These are phyloP conservation scores for Boletellus emodensis DNA, from an alignment of 768 basidiomycete genomes.

Conservation along the genomic window DNA sequence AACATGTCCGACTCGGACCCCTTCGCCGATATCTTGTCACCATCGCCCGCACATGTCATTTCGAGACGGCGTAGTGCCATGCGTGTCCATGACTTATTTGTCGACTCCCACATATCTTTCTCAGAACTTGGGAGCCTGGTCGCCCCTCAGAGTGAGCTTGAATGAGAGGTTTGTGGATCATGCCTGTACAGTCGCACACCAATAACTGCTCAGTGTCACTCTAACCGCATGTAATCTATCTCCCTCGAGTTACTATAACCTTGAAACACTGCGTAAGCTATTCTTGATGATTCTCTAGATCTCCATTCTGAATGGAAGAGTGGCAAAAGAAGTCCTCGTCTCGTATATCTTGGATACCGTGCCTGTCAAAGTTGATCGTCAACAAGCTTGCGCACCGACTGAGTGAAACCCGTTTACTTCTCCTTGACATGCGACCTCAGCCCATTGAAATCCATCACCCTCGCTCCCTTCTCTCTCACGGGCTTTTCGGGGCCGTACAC, in stretches of 20 bases:
- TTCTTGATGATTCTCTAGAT: too few relatives aligned
- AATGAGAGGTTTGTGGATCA: background rate
- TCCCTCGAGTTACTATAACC: background rate
- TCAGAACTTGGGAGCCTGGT: slow-evolving; percentile 25
- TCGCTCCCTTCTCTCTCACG: slow-evolving; percentile 5
- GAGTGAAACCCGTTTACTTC: slow-evolving; percentile 41
- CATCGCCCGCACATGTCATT: slow-evolving; percentile 5
- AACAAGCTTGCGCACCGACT: background rate
- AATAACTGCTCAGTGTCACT: too few relatives aligned
- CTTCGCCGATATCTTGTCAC: slow-evolving; percentile 19
- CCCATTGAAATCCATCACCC: slow-evolving; percentile 49
- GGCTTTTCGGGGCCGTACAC: background rate
- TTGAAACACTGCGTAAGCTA: background rate
- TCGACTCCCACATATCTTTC: slow-evolving; percentile 25
- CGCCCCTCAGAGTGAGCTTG: slow-evolving; percentile 2
- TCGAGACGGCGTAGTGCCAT: slow-evolving; percentile 13
- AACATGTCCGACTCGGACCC: slow-evolving; percentile 9
- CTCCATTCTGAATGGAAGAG: background rate
- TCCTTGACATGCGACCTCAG: slow-evolving; percentile 59
- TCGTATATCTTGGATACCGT: slow-evolving; percentile 40
- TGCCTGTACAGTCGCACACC: background rate
- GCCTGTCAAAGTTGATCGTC: slow-evolving; percentile 35
- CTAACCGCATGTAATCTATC: background rate
- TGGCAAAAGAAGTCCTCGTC: slow-evolving; percentile 53
- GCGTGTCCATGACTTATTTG: slow-evolving; percentile 24